Evolutionary conservation across 768 basidiomycete species (phyloP).

Genomic region (Epithele typhae): DNA sequence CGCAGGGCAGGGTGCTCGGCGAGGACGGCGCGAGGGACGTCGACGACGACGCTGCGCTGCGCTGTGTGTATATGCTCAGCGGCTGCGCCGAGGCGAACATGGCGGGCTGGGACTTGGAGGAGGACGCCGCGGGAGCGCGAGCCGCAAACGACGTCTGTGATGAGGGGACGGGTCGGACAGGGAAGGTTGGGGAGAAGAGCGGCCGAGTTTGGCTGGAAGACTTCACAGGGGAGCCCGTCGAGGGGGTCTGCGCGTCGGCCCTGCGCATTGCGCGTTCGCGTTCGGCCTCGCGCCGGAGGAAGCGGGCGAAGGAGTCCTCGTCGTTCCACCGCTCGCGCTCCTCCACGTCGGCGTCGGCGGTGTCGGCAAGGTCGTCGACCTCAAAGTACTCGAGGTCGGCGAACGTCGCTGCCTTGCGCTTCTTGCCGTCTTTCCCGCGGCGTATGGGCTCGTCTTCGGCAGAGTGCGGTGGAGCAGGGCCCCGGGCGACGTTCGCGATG

Average conservation of each 20-base stretch:
- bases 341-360: conserved; percentile 11
- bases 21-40: conserved; percentile 8
- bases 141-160: too few species aligned
- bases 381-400: conserved; percentile 3
- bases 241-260: background rate
- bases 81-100: background rate
- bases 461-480: background rate
- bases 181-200: background rate
- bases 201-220: too few species aligned
- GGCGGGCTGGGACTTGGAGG: background rate
- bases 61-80: background rate
- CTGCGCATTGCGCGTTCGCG: conserved; percentile 16
- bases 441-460: background rate
- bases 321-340: conserved; percentile 26
- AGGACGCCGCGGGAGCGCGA: background rate
- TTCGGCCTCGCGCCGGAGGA: conserved; percentile 21
- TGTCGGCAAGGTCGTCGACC: conserved; percentile 8
- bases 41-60: background rate
- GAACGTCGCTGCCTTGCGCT: conserved; percentile 3
- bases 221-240: too few species aligned
- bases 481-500: conserved; percentile 17
- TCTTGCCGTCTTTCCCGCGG: background rate
- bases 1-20: conserved; percentile 12
- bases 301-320: conserved; percentile 21
- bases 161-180: conserved; percentile 1